Conservation (phyloP, 768 basidiomycete species). For the Tulasnella sp. region DNA sequence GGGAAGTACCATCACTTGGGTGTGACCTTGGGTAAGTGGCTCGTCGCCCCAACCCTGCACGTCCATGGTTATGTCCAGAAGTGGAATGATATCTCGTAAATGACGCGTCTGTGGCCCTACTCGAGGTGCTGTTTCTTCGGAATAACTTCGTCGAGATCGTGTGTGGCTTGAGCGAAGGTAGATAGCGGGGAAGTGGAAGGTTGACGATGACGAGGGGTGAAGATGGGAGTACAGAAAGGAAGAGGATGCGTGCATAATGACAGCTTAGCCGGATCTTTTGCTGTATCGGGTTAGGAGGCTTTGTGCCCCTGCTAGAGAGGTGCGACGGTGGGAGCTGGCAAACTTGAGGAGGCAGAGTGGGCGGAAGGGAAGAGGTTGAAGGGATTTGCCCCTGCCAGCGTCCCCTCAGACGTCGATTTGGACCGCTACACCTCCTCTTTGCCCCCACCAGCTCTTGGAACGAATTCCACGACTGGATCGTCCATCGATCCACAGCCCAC, state of each 20-base stretch:
- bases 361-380: background rate
- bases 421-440: background rate
- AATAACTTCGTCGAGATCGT: background rate
- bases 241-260: background rate
- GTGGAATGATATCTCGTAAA: background rate
- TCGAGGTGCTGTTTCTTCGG: background rate
- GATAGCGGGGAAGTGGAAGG: slow-evolving; percentile 1
- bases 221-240: background rate
- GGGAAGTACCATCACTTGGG: background rate
- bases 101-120: background rate
- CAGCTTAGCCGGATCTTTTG: background rate
- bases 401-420: background rate
- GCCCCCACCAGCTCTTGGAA: background rate
- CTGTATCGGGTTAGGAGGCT: background rate
- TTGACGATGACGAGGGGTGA: background rate
- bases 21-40: background rate
- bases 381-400: background rate
- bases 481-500: background rate
- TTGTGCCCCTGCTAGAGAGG: background rate
- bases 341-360: background rate
- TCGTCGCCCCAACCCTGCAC: background rate
- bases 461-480: background rate
- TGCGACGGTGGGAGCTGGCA: background rate
- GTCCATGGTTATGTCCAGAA: background rate
- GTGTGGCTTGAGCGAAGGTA: background rate